Evolutionary conservation across 768 basidiomycete species (phyloP).

Genomic region (Termitomyces heimii): DNA sequence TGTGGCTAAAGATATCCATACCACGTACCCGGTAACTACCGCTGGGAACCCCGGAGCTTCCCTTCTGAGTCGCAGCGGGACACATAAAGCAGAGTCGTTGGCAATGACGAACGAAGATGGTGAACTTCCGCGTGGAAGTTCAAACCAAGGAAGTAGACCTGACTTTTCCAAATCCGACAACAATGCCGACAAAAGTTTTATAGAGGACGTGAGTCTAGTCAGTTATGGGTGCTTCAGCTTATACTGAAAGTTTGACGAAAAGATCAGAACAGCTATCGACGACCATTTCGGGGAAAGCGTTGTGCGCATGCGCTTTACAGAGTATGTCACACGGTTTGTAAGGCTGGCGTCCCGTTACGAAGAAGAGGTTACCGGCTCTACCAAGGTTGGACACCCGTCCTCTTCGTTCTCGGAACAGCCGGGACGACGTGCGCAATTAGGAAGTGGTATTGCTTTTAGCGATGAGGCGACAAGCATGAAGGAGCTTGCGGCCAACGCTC

Average conservation of each 20-base stretch:
- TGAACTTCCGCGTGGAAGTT: slow-evolving; percentile 52
- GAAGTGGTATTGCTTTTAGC: slow-evolving; percentile 74
- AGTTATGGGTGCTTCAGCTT: neutral
- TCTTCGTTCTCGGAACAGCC: slow-evolving; percentile 42
- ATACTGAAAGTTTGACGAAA: slow-evolving; percentile 1
- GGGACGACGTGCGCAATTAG: slow-evolving; percentile 48
- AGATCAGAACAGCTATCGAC: slow-evolving; percentile 86
- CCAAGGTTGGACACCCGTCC: slow-evolving; percentile 70
- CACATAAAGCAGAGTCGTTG: slow-evolving; percentile 57
- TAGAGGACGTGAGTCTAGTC: slow-evolving; percentile 76
- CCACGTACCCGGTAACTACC: slow-evolving; percentile 41
- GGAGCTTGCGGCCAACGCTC: slow-evolving; percentile 72
- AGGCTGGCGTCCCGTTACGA: slow-evolving; percentile 89
- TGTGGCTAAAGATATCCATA: slow-evolving; percentile 80
- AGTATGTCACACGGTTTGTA: slow-evolving; percentile 85
- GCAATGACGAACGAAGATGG: slow-evolving; percentile 56
- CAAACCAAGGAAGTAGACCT: slow-evolving; percentile 51
- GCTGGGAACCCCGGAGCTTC: slow-evolving; percentile 35
- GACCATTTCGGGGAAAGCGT: slow-evolving; percentile 88
- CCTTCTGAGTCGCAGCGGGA: slow-evolving; percentile 49
- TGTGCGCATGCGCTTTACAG: slow-evolving; percentile 84
- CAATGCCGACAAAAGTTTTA: slow-evolving; percentile 76
- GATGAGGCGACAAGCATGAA: slow-evolving; percentile 62
- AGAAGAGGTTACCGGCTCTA: slow-evolving; percentile 72
- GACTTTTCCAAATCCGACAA: slow-evolving; percentile 56